phyloP scores from a whole-genome alignment of 768 basidiomycete species.

The Russula vinacea region DNA sequence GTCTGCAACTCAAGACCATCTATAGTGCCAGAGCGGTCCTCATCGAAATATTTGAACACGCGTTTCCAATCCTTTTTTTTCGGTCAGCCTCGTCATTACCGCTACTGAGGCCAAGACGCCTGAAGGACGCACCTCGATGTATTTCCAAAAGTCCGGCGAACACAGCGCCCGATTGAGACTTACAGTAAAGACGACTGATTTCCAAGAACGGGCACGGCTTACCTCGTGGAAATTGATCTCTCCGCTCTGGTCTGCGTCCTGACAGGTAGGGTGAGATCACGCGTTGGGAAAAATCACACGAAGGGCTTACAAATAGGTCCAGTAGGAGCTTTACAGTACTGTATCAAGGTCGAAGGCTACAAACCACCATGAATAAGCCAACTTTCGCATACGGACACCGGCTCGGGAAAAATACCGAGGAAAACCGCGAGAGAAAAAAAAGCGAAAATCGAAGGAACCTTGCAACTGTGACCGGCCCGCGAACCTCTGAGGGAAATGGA shows the following conservation, averaged over 20 bases:
- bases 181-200: conserved; percentile 19
- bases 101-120: neutral
- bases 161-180: conserved; percentile 27
- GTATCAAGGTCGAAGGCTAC: conserved; percentile 81
- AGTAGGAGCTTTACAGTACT: conserved; percentile 85
- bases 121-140: conserved; percentile 53
- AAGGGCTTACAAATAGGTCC: conserved; percentile 64
- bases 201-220: conserved; percentile 22
- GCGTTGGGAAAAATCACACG: neutral
- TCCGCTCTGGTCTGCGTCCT: conserved; percentile 73
- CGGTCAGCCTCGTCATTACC: neutral
- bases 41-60: conserved; percentile 78
- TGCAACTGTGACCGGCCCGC: too few species aligned
- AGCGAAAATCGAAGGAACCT: too few species aligned
- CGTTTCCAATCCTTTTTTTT: conserved; percentile 68
- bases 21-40: conserved; percentile 76
- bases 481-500: too few species aligned
- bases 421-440: too few species aligned
- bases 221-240: conserved; percentile 80
- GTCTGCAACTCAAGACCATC: conserved; percentile 63
- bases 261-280: neutral
- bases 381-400: too few species aligned
- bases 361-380: neutral
- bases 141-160: conserved; percentile 81
- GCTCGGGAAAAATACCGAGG: too few species aligned